Base-by-base conservation (phyloP, 176 grass and related monocot genomes). In the Echinochloa phyllopogon region DNA sequence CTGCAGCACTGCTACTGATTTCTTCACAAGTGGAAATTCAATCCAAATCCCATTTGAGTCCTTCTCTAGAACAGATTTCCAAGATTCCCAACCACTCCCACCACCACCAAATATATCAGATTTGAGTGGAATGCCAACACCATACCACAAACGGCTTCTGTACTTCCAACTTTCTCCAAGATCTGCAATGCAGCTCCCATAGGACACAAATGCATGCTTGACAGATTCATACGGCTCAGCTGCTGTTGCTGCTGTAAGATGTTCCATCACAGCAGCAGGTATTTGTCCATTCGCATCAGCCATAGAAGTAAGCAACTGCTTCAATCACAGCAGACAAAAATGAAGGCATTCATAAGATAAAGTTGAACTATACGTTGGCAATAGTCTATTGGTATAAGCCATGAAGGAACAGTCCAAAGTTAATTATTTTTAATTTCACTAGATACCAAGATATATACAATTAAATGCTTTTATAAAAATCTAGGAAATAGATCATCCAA, bases 221-320 rank as follows among this genome's bases (percentile, higher is more conserved):
- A 98, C 96, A 85, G 89, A 91, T 83, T 96, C 96, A 84, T 98
- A 98, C 65, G 96, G 96, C 82, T 98, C 96, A 27, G 96, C 96
- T 62, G 96, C 96, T 75, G 96, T 84, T 74, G 96, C 96, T 77
- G 96, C 93, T 77, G 96, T 98, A 80, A 98, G 89, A 29, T 91
- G 91, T 79, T 98, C 96, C 96, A 98, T 98, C 59, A 92, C 88
- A 21, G 89, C 88, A 87, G 93, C 96, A 85, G 96, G 89, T 69
- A 98, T 98, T 78, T 98, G 96, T 52, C 96, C 96, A 45, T 98
- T 98, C 83, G 89, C 84, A 86, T 98, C 96, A 81, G 91, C 96
- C 93, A 96, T 94, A 78, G 93, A 98, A 78, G 96, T 86, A 88
- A 98, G 93, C 74, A 98, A 94, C 96, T 98, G 89, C 39, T 89